Evolutionary conservation across 495 filamentous ascomycete species (phyloP).

Genomic region (Delitschia confertaspora): DNA sequence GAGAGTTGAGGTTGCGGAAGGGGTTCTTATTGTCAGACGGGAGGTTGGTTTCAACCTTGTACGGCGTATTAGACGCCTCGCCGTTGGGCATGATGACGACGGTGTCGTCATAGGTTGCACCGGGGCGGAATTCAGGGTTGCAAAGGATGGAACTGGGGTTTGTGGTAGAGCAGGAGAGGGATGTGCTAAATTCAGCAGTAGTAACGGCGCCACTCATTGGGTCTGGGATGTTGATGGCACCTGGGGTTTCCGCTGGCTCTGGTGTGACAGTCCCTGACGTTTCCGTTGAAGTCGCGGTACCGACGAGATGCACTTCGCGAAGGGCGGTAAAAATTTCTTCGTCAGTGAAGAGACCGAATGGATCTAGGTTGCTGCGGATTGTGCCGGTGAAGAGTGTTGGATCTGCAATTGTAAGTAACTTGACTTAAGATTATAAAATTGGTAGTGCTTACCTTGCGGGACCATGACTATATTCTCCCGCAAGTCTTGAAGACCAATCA

Average conservation of each 20-base stretch:
- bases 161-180: slow-evolving; percentile 12
- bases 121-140: slow-evolving; percentile 5
- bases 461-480: slow-evolving; percentile 95
- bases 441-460: slow-evolving; percentile 51
- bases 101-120: slow-evolving; percentile 7
- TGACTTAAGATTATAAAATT: not conserved
- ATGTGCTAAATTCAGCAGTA: slow-evolving; percentile 18
- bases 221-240: slow-evolving; percentile 14
- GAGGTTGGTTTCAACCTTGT: slow-evolving; percentile 30
- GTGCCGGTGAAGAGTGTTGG: slow-evolving; percentile 96
- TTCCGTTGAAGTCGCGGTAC: slow-evolving; percentile 43
- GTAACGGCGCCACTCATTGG: slow-evolving; percentile 7
- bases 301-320: slow-evolving; percentile 84
- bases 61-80: slow-evolving; percentile 29
- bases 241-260: not conserved
- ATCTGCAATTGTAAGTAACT: slow-evolving; percentile 41
- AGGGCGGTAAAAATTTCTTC: slow-evolving; percentile 84
- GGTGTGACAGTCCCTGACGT: slow-evolving; percentile 33
- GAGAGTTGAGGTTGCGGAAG: slow-evolving; percentile 77
- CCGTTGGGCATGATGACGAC: slow-evolving; percentile 34
- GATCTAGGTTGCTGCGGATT: slow-evolving; percentile 89
- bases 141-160: slow-evolving; percentile 21
- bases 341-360: slow-evolving; percentile 84
- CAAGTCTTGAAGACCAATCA: slow-evolving; percentile 83
- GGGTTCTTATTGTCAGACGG: slow-evolving; percentile 72